Evolutionary conservation across 2,329 filamentous ascomycete species (phyloP), one percentile per base, ranked within the genome.

Genomic region (Stenocarpella maydis): DNA sequence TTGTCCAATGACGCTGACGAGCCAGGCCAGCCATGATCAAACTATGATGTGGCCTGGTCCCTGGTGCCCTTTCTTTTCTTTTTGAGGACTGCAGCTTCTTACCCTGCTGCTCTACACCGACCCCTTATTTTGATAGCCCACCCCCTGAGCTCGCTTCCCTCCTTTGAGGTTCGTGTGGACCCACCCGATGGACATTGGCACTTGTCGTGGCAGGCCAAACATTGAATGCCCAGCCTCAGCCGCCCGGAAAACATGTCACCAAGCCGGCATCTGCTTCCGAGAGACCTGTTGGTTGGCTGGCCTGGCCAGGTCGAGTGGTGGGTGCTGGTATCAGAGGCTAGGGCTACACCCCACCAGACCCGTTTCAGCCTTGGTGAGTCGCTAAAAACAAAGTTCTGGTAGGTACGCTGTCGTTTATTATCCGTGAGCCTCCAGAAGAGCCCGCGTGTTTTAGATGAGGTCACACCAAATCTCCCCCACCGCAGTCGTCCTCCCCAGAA

Each of bases 401-500:
- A 10, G 34, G n/a, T n/a, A n/a, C n/a, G n/a, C n/a, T n/a, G n/a
- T n/a, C n/a, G n/a, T n/a, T n/a, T n/a, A n/a, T n/a, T n/a, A n/a
- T n/a, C n/a, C n/a, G n/a, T n/a, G n/a, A n/a, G 34, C 17, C 28
- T 41, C 41, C 37, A 45, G n/a, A n/a, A n/a, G n/a, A n/a, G 24
- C 34, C 9, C 49, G 31, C 10, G 12, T 63, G 64, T 66, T 63
- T 54, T 53, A 47, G 37, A 49, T 64, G 55, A 68, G 66, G 54
- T 68, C 66, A 68, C 66, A 63, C 58, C 37, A 24, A 61, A 67
- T 67, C 53, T 55, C 64, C 49, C 49, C 39, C 52, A 55, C 43
- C n/a, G n/a, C 37, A n/a, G 21, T 45, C 10, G 24, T 34, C 43
- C 34, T 37, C 43, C 41, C 24, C n/a, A 24, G 43, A 12, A 17